Conservation (phyloP, 768 basidiomycete genomes). For the Pleurotus pulmonarius region DNA sequence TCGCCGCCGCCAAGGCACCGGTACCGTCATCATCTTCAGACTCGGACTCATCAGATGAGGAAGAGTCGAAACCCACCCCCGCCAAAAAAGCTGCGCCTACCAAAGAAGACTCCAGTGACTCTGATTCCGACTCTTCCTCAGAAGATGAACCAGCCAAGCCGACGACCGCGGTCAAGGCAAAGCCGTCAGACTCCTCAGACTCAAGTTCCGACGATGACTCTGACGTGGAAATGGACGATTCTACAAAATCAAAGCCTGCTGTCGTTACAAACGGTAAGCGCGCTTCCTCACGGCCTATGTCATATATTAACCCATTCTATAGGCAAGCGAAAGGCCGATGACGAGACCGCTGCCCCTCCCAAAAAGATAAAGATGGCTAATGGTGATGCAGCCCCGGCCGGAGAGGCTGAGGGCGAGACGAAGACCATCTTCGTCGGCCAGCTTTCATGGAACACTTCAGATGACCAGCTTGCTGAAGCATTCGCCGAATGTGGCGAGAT, state of each 20-base stretch:
- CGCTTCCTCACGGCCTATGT: not conserved
- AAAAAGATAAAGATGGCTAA: conserved; percentile 84
- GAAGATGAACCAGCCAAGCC: not conserved
- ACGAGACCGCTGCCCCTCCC: conserved; percentile 48
- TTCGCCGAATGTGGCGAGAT: conserved; percentile 89
- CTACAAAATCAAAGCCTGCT: conserved; percentile 19
- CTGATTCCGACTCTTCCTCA: conserved; percentile 2
- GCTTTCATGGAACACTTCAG: conserved; percentile 95
- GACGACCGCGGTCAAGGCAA: conserved; percentile 14
- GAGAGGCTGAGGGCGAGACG: conserved; percentile 28
- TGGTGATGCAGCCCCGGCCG: conserved; percentile 42
- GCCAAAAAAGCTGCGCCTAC: conserved; percentile 10
- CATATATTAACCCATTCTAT: not conserved
- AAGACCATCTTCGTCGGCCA: conserved; percentile 88
- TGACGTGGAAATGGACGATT: conserved; percentile 60
- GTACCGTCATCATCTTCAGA: conserved; percentile 22
- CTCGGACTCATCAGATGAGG: conserved; percentile 13
- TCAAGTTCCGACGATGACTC: conserved; percentile 37
- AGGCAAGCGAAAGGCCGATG: conserved; percentile 84
- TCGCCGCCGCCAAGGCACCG: conserved; percentile 3
- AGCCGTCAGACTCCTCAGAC: conserved; percentile 25
- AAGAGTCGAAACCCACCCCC: conserved; percentile 14
- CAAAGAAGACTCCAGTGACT: not conserved
- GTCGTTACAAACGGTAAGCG: conserved; percentile 30
- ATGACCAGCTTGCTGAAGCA: conserved; percentile 90